Evolutionary conservation across 805 yeast species (phyloP), one percentile per base, ranked within the genome.

Genomic region (Wickerhamomyces xylosicus): DNA sequence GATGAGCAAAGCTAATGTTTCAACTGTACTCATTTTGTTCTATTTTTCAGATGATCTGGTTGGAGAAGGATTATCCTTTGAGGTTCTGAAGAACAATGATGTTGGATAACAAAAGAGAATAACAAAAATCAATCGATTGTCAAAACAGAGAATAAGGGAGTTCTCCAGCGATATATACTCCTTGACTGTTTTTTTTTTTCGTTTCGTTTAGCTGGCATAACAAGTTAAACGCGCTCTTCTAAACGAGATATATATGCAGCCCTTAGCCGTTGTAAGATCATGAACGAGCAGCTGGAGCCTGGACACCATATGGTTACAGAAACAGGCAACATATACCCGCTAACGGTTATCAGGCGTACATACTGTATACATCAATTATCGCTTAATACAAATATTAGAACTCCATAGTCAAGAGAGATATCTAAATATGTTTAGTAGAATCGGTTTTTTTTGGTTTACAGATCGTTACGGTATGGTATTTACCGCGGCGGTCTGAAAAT

Each of bases 1-100:
- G 3, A 34, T 43, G 16, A 41, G 34, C 34, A 34, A 49, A 4
- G 19, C 20, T 10, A 51, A 41, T 19, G 48, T 43, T 7, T 41
- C 37, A 7, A 44, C 33, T 13, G 52, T 49, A 13, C 47, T 48
- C 57, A 52, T 52, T 17, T n/a, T 44, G 15, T 16, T 31, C 19
- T 31, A 25, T 15, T 7, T 18, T 25, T 21, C 9, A 10, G 25
- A 21, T 21, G 8, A 16, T 31, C 33, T 18, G 21, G 27, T 21
- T 22, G 22, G 8, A 14, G 22, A 19, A 10, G 22, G 21, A 13
- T 20, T 14, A 22, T 17, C 16, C 37, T 21, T 16, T n/a, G 25
- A 9, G 5, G 22, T n/a, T 7, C 10, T 15, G 32, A 13, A 17
- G 14, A 35, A 35, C 29, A 25, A 25, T 21, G 25, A 6, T 21